Conservation (phyloP, 208 protist species). For the Crithidia fasciculata region DNA sequence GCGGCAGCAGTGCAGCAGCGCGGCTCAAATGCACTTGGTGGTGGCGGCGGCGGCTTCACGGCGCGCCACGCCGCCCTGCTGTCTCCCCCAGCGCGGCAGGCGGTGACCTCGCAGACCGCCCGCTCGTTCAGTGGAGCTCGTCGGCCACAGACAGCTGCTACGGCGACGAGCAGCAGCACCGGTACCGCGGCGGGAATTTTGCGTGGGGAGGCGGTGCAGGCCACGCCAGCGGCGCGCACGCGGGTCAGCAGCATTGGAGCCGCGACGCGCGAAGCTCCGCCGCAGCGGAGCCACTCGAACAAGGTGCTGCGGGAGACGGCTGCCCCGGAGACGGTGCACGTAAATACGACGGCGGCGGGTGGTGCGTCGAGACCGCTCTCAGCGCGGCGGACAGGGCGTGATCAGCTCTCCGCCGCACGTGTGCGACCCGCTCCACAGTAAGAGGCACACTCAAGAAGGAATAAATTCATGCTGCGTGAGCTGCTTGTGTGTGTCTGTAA, state of each 20-base stretch:
- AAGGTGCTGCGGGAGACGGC: slow-evolving; percentile 7
- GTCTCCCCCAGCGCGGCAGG: background rate
- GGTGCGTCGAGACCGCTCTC: background rate
- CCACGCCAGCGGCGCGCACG: slow-evolving; percentile 6
- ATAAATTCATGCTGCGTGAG: too few species aligned
- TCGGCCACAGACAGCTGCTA: too few species aligned
- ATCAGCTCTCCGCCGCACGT: background rate
- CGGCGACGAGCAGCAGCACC: background rate
- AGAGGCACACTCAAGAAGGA: too few species aligned
- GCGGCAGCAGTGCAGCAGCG: background rate
- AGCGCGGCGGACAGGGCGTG: background rate
- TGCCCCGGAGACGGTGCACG: slow-evolving; percentile 7
- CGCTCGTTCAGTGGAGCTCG: background rate
- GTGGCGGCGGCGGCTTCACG: background rate
- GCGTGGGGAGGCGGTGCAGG: background rate
- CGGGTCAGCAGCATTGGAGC: slow-evolving; percentile 22
- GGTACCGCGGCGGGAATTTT: background rate
- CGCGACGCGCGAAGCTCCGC: background rate
- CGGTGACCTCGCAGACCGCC: background rate
- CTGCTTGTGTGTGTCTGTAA: too few species aligned
- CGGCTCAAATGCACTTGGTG: background rate
- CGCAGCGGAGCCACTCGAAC: slow-evolving; percentile 13
- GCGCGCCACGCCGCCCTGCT: background rate
- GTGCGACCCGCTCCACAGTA: background rate
- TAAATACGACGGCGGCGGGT: background rate